Evolutionary conservation across 2,329 filamentous ascomycete species (phyloP), one percentile per base, ranked within the genome.

Genomic region (Pseudogymnoascus sp.): DNA sequence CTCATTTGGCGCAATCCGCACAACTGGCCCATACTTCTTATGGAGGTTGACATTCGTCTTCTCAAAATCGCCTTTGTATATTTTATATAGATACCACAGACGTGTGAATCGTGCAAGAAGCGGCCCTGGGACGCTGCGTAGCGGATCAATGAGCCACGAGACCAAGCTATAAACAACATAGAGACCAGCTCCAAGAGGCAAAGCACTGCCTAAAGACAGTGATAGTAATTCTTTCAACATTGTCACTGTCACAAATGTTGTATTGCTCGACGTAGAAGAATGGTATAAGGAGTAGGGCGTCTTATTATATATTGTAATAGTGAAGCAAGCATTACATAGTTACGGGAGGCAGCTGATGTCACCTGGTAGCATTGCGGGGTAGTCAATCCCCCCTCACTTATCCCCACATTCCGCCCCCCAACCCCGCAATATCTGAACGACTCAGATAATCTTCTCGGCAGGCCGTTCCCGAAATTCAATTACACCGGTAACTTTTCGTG

Each of bases 101-200:
- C 74, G 71, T 4, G 76, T 77, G 63, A 80, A 76, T 2, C 79
- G 73, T 23, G 79, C 72, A 28, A 73, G 69, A 56, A 78, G 75
- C 0, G 80, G 80, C 1, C 80, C 79, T 0, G 79, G 79, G 10
- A 81, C 70, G 2, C 67, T 67, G 31, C 73, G 72, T 3, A 78
- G 71, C 2, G 77, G 77, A 12, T 67, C 65, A 31, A 64, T 40
- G 28, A 66, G 37, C 5, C 37, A 40, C n/a, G 3, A 16, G 37
- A n/a, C 37, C 37, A 40, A 40, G 37, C n/a, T 8, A 5, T 16
- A 40, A 40, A 40, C 6, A 40, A 16, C 14, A 40, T 16, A 40
- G 14, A 40, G 37, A 40, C n/a, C n/a, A 40, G 37, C 37, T 40
- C 37, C 37, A 16, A 40, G 37, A 40, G 37, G 14, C 37, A 40